Evolutionary conservation across 1,139 yeast species (phyloP).

Genomic region (Blastobotrys illinoisensis): DNA sequence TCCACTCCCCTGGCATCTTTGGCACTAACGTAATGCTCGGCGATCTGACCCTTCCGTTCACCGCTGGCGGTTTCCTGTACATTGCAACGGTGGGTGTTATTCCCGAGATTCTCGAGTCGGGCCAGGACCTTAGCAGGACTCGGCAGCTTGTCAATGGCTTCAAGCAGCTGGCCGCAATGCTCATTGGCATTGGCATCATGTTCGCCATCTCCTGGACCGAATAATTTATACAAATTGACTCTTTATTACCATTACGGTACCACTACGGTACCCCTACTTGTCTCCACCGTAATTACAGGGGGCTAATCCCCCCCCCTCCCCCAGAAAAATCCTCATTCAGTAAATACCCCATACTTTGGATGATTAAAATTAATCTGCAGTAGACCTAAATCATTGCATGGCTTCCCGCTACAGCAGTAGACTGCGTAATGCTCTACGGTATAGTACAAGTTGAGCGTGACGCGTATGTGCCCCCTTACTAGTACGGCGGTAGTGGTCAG

Average conservation of each 20-base stretch:
- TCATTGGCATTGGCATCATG: slow-evolving; percentile 48
- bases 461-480: no score
- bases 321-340: no score
- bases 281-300: no score
- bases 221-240: slow-evolving; percentile 16
- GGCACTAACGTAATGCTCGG: slow-evolving; percentile 46
- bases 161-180: slow-evolving; percentile 41
- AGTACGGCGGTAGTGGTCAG: neutral
- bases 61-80: slow-evolving; percentile 66
- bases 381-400: neutral
- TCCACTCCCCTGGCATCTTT: slow-evolving; percentile 36
- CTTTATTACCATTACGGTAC: no score
- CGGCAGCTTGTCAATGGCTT: slow-evolving; percentile 36
- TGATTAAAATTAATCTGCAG: neutral
- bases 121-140: slow-evolving; percentile 31
- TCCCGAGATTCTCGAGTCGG: slow-evolving; percentile 52
- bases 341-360: neutral
- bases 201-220: slow-evolving; percentile 47
- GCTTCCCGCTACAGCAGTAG: no score
- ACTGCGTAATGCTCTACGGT: no score
- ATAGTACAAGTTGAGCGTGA: no score
- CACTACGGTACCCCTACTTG: no score
- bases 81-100: slow-evolving; percentile 62
- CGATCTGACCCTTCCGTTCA: slow-evolving; percentile 57
- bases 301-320: no score